A percentile compares a stretch with the other conserved stretches of the same genome.
Evolutionary conservation across 192 early-diverging fungal species (phyloP).

Genomic region (Coemansia sp.): DNA sequence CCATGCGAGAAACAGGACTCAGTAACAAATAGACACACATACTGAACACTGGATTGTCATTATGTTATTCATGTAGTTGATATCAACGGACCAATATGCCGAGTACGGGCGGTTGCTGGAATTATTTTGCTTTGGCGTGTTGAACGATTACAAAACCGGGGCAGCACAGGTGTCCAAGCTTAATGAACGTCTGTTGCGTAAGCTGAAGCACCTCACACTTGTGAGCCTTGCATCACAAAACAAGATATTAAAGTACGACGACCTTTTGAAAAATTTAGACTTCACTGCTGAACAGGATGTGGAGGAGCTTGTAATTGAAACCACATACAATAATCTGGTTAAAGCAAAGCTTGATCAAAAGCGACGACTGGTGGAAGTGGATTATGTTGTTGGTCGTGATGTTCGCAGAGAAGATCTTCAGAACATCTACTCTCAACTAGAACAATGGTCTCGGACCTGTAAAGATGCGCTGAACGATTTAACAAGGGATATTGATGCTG

Average conservation of each 20-base stretch:
- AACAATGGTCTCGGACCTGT: slow-evolving; percentile 32
- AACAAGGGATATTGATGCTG: slow-evolving; percentile 14
- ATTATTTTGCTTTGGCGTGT: slow-evolving; percentile 34
- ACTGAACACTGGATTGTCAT: neutral
- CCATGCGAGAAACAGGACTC: neutral
- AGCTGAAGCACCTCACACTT: slow-evolving; percentile 43
- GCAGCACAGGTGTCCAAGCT: slow-evolving; percentile 30
- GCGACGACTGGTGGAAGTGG: slow-evolving; percentile 38
- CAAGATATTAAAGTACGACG: slow-evolving; percentile 36
- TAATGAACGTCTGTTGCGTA: slow-evolving; percentile 19
- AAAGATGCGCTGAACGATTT: slow-evolving; percentile 20
- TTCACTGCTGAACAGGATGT: slow-evolving; percentile 36
- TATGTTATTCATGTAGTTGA: slow-evolving; percentile 20
- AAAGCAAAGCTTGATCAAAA: slow-evolving; percentile 47
- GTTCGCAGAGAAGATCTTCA: slow-evolving; percentile 34
- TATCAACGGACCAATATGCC: slow-evolving; percentile 15
- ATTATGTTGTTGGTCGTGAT: slow-evolving; percentile 46
- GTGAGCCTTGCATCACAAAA: slow-evolving; percentile 29
- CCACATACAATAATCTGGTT: slow-evolving; percentile 42
- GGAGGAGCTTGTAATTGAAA: slow-evolving; percentile 47
- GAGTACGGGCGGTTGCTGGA: slow-evolving; percentile 31
- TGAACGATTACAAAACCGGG: slow-evolving; percentile 27
- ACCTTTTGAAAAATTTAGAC: slow-evolving; percentile 29
- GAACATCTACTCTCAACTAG: slow-evolving; percentile 23
- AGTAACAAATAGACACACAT: neutral